Evolutionary conservation across 441 rosid genomes (phyloP).

Genomic region (Euphorbia corollata): DNA sequence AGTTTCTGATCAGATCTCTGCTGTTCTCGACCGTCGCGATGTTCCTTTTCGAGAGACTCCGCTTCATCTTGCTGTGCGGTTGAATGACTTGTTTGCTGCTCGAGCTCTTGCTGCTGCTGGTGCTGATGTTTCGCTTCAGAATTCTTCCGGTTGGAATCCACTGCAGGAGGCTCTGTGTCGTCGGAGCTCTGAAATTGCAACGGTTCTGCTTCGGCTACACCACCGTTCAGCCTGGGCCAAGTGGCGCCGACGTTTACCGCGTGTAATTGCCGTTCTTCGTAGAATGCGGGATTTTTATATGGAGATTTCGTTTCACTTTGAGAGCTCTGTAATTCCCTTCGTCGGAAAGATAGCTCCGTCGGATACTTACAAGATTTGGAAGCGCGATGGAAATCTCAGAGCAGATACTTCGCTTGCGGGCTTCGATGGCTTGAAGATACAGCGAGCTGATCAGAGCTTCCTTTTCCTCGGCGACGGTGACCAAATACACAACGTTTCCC

Average conservation of each 20-base stretch:
- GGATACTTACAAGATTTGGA: conserved; percentile 93
- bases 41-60: conserved; percentile 78
- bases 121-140: conserved; percentile 66
- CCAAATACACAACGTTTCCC: conserved; percentile 36
- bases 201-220: conserved; percentile 45
- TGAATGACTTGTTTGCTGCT: conserved; percentile 50
- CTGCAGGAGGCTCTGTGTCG: conserved; percentile 77
- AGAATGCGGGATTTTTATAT: conserved; percentile 91
- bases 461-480: conserved; percentile 83
- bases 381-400: conserved; percentile 76
- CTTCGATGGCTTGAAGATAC: conserved; percentile 80
- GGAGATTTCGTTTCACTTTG: conserved; percentile 91
- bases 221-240: conserved; percentile 75
- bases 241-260: conserved; percentile 85
- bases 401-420: conserved; percentile 82
- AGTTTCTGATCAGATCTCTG: conserved; percentile 54
- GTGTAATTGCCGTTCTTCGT: conserved; percentile 52
- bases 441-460: conserved; percentile 81
- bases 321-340: conserved; percentile 92
- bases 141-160: conserved; percentile 69
- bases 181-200: conserved; percentile 50
- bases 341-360: conserved; percentile 83
- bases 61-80: conserved; percentile 71
- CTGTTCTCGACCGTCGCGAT: conserved; percentile 70
- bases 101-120: conserved; percentile 52